Base-by-base conservation (phyloP, 306 rosid species). In the Prunus kanzakura region DNA sequence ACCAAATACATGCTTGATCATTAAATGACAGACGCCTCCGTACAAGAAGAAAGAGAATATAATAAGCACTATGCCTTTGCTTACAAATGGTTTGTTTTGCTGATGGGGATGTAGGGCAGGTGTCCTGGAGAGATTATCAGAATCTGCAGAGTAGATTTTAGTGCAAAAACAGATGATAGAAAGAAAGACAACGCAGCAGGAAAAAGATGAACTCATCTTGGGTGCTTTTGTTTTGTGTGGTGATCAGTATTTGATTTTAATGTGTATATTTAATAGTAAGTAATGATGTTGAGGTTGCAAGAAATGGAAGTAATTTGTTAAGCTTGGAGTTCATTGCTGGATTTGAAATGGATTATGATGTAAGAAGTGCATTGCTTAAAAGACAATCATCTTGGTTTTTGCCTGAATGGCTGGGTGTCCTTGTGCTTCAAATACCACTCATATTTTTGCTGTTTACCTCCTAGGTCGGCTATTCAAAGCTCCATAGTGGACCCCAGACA, bases 251-350 rank as follows among this genome's bases (percentile, higher is more conserved):
- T 8, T 45, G 15, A 13, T 7, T 68, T 61, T 0, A 3, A 14
- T 20, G 16, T 49, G 1, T 67, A 68, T 52, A 29, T 27, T 61
- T 29, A 9, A 19, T 46, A 16, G 60, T 25, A 51, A 41, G 20
- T 73, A 25, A 19, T 65, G 19, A 61, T 35, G 41, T 73, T 71
- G 83, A 73, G 84, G 75, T 88, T 89, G 95, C 86, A 61, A 73
- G 83, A 83, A 84, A 73, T 73, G 64, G 80, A 87, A 86, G 89
- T 64, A 43, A 82, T 12, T 78, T 22, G 15, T 29, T 41, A 85
- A 78, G 82, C 95, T 89, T 91, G 82, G 93, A 87, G 90, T 86
- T 86, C 90, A 91, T 91, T 89, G 30, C 97, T 83, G 86, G 91
- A 51, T 83, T 82, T 77, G 76, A 69, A 56, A 63, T 83, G 65